phyloP scores from a whole-genome alignment of 2,329 filamentous ascomycete species.

The Colletotrichum nymphaeae region DNA sequence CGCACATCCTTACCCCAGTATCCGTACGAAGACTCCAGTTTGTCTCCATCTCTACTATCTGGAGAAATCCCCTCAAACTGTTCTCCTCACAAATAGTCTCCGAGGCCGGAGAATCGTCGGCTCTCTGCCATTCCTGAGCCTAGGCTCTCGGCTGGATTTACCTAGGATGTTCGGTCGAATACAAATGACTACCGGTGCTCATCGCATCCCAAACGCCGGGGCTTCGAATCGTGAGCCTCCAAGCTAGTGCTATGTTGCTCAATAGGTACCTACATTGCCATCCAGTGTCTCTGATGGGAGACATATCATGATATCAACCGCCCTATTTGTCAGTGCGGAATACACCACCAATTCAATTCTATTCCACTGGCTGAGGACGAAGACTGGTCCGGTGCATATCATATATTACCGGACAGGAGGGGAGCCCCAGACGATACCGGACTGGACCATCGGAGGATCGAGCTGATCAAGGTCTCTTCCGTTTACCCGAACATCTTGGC shows the following conservation, averaged over 20 bases:
- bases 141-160: not conserved
- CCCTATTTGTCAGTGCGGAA: no score
- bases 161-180: not conserved
- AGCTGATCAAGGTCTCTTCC: not conserved
- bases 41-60: no score
- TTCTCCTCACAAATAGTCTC: not conserved
- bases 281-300: no score
- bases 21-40: no score
- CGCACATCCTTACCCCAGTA: no score
- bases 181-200: not conserved
- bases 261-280: no score
- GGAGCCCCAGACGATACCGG: conserved; percentile 4
- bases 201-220: not conserved
- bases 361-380: no score
- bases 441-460: conserved; percentile 24
- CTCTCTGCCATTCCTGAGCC: not conserved
- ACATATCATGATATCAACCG: no score
- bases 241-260: not conserved
- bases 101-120: not conserved
- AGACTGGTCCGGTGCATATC: no score
- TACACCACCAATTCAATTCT: no score
- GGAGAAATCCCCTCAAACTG: no score
- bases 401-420: not conserved
- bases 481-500: not conserved
- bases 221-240: not conserved